Evolutionary conservation across 345 rosid species (phyloP).

Genomic region (Gossypium bickii): DNA sequence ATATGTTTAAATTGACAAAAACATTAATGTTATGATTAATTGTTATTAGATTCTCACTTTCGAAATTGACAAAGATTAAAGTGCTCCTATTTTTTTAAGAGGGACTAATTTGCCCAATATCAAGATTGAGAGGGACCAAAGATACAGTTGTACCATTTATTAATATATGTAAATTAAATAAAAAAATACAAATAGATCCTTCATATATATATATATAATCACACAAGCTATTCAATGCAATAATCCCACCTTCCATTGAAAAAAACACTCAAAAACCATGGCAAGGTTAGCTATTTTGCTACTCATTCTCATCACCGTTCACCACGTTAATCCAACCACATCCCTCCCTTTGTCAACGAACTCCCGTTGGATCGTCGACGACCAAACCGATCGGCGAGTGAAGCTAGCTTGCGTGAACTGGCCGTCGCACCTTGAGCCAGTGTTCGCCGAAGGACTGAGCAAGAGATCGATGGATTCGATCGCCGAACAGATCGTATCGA

Average conservation of each 20-base stretch:
- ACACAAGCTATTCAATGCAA: neutral
- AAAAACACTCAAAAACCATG: neutral
- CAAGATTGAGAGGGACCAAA: too few relatives aligned
- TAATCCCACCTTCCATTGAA: neutral
- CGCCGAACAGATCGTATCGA: constrained; percentile 30
- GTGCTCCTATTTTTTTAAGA: too few relatives aligned
- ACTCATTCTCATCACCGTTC: neutral
- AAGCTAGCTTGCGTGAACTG: constrained; percentile 70
- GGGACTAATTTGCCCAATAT: too few relatives aligned
- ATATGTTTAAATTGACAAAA: too few relatives aligned
- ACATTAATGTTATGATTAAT: too few relatives aligned
- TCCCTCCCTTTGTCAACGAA: constrained; percentile 15
- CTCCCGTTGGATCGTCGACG: constrained; percentile 19
- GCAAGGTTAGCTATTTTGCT: neutral
- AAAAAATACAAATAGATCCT: too few relatives aligned
- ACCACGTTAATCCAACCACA: neutral
- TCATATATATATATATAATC: too few relatives aligned
- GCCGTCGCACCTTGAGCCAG: constrained; percentile 59
- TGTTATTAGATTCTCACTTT: too few relatives aligned
- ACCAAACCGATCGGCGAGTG: constrained; percentile 38
- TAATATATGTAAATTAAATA: too few relatives aligned
- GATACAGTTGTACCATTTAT: too few relatives aligned
- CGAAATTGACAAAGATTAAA: too few relatives aligned
- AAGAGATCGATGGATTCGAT: constrained; percentile 51
- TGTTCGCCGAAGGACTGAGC: constrained; percentile 82